Conservation (phyloP, 768 basidiomycete species). For the Phaeotremella fagi region DNA sequence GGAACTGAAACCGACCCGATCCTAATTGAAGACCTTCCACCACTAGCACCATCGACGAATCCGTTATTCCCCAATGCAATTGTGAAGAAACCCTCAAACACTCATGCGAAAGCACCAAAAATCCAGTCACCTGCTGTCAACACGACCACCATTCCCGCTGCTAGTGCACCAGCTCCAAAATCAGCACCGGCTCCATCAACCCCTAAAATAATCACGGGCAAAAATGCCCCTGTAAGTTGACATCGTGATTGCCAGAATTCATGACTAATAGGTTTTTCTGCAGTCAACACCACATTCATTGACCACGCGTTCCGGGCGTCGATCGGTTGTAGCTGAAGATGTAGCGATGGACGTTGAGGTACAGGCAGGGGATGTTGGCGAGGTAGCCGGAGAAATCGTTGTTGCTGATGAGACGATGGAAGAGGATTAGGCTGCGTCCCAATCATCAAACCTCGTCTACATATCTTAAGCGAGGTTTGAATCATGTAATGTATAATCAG, state of each 20-base stretch:
- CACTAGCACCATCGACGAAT: conserved; percentile 34
- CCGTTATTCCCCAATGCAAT: conserved; percentile 40
- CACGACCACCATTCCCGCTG: too few species aligned
- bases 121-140: conserved; percentile 2
- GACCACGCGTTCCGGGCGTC: conserved; percentile 8
- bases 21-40: conserved; percentile 23
- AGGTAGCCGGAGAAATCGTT: not conserved
- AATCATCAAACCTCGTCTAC: too few species aligned
- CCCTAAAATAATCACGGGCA: conserved; percentile 20
- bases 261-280: not conserved
- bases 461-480: too few species aligned
- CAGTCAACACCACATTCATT: conserved; percentile 15
- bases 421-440: conserved; percentile 6
- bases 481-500: too few species aligned
- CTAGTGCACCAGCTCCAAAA: not conserved
- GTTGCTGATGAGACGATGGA: conserved; percentile 16
- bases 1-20: conserved; percentile 2
- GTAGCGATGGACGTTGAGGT: not conserved
- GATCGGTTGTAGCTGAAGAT: conserved; percentile 3
- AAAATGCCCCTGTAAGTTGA: conserved; percentile 26
- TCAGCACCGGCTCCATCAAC: not conserved
- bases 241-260: not conserved
- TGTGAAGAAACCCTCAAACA: conserved; percentile 35
- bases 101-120: conserved; percentile 26
- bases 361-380: conserved; percentile 4